Evolutionary conservation across 192 early-diverging fungal genomes (phyloP), one percentile per base, ranked within the genome.

Genomic region (Entomortierella chlamydospora): DNA sequence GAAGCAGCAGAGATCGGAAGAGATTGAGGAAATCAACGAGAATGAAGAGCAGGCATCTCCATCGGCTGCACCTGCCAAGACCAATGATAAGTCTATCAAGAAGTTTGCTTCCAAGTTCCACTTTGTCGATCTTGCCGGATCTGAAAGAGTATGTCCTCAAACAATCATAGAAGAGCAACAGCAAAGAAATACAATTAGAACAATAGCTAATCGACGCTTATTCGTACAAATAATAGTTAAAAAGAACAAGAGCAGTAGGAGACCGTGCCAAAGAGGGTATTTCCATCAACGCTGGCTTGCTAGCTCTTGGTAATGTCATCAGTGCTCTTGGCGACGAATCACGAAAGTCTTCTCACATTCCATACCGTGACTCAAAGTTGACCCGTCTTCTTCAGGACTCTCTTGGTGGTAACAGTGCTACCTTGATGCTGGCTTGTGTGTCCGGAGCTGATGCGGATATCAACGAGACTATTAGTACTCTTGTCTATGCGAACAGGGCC

Each of bases 51-150:
- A 49, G 2, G 37, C 31, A 54, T 64, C 62, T 10, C 53, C 64
- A 13, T 2, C 49, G 9, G 67, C 50, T 20, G 55, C 51, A 28
- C 37, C 63, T 43, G 45, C 64, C 0, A 71, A 59, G 52, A 61
- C 73, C 37, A 61, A 64, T 34, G 45, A 61, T 4, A 60, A 56
- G 41, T 41, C 84, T 4, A 42, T 82, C 41, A 65, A 81, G 39
- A 83, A 83, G 52, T 80, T 95, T 20, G 70, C 83, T 4, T 95
- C 95, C 30, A 99, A 98, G 85, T 97, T 99, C 66, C 93, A 97
- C 72, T 99, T 98, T 89, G 97, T 99, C 26, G 98, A 99, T 87
- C 86, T 99, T 71, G 98, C 98, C 23, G 98, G 98, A 20, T 96
- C 95, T 7, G 97, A 99, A 84, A 82, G 94, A 52, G 84, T 86